Base-by-base conservation (phyloP, 352 stramenopile species). In the Halophytophthora batemanensis region DNA sequence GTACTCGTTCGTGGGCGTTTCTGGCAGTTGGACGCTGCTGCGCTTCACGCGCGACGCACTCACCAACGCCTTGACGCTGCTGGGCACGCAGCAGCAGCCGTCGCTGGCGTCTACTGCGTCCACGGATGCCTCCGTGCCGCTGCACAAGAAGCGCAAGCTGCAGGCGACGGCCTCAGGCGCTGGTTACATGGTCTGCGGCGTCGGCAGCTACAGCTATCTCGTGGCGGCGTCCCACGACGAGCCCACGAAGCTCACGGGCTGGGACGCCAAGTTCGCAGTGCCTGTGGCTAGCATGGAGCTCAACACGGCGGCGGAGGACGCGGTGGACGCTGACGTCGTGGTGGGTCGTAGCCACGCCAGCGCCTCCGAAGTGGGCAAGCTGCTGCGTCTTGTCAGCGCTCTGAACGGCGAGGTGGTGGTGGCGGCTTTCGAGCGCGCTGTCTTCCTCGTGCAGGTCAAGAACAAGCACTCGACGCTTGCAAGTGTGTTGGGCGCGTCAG, bases 201-300 rank as follows among this genome's bases (percentile, higher is more conserved):
- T 89, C 17, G 78, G 74, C 10, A 66, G 64, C 22, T 79, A 72
- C 15, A 84, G 66, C 45, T 89, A 86, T 61, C 46, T 91, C 10
- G 59, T 91, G 3, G 68, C 78, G 10, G 58, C 66, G 15, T 62
- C 53, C 1, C 29, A 77, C 19, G 61, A 80, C 35, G 44, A 50
- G 8, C 59, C 74, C 1, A 58, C 64, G 53, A 60, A 72, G 42
- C 60, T 88, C 28, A 71, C 69, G 11, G 76, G 67, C 3, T 91
- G 77, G 77, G 78, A 91, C 53, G 66, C 78, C 44, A 89, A 86
- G 61, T 91, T 89, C 46, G 78, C 76, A 17, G 81, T 89, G 0
- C 69, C 82, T 2, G 71, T 91, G 12, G 70, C 76, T 1, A 69
- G 58, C 17, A 75, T 66, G n/a, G 61, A 81, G 44, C 57, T 86